Conservation (phyloP, 2,329 filamentous ascomycete genomes). For the Cryphonectria carpinicola region DNA sequence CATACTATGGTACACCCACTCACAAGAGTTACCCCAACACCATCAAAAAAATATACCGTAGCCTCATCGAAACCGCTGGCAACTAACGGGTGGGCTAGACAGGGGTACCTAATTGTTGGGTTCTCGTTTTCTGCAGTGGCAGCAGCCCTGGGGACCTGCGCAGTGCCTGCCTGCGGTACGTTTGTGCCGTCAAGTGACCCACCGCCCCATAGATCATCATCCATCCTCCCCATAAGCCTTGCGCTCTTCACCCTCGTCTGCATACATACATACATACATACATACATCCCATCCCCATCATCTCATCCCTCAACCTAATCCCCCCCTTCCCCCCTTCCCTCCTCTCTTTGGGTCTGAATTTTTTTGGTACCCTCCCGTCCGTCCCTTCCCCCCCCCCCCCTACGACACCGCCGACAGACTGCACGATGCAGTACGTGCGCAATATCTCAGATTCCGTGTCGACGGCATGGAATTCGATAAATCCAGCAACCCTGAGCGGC, state of each 20-base stretch:
- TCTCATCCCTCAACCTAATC: not conserved
- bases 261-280: conserved; percentile 4
- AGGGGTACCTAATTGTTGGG: conserved; percentile 9
- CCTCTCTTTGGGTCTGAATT: not conserved
- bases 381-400: not conserved
- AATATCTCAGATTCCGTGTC: conserved; percentile 94
- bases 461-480: conserved; percentile 99
- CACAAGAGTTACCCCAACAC: not conserved
- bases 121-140: not conserved
- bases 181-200: conserved; percentile 1
- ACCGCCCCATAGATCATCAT: conserved; percentile 4
- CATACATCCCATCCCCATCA: not conserved
- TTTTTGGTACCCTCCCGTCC: not conserved
- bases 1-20: not conserved
- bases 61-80: not conserved
- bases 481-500: conserved; percentile 93
- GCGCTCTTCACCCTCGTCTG: not conserved
- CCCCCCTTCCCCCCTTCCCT: not conserved
- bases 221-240: not conserved
- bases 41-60: not conserved
- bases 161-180: not conserved
- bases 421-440: conserved; percentile 91
- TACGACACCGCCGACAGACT: not conserved
- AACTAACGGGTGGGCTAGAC: conserved; percentile 3
- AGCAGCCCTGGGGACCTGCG: not conserved